Evolutionary conservation across 192 early-diverging fungal species (phyloP), one percentile per base, ranked within the genome.

Genomic region (Backusella psychrophila): DNA sequence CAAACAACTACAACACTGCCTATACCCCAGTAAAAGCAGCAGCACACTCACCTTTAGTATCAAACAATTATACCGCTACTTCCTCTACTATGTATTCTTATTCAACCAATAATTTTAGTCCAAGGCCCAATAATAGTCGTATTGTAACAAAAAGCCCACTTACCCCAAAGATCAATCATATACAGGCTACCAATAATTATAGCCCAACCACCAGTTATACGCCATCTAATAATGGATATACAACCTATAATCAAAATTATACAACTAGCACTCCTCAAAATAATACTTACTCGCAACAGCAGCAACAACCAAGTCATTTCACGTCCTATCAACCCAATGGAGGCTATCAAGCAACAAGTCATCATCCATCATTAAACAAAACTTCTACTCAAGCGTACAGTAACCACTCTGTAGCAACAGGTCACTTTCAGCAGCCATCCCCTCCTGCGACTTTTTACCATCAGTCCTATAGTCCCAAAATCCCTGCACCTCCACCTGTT

Each of bases 201-300:
- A 79, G 66, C 69, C 6, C 83, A 79, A 44, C 83, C 33, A 9
- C 78, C 35, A 42, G 75, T 68, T 74, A 56, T 31, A 1, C 69
- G 46, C 52, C 52, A 33, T 23, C 53, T 66, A 19, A 73, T 69
- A 4, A 63, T 29, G 12, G 2, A 29, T 26, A 63, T 26, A 63
- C 52, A 53, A 15, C n/a, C 6, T 23, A 8, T 21, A 21, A 53
- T 53, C 7, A 53, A 7, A 21, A 5, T 6, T 53, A 53, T 7
- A 6, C 56, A 29, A 8, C 56, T 14, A 29, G 26, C 29, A 8
- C 23, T 21, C 8, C 56, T 11, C 56, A 23, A 26, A n/a, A 11
- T 63, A 63, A 3, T 31, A 31, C 0, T 29, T 63, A 63, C 26
- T 63, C 23, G 9, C 11, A 21, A 12, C 21, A 59, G n/a, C 56